Base-by-base conservation (phyloP, 805 yeast species). In the Saturnispora quitensis region DNA sequence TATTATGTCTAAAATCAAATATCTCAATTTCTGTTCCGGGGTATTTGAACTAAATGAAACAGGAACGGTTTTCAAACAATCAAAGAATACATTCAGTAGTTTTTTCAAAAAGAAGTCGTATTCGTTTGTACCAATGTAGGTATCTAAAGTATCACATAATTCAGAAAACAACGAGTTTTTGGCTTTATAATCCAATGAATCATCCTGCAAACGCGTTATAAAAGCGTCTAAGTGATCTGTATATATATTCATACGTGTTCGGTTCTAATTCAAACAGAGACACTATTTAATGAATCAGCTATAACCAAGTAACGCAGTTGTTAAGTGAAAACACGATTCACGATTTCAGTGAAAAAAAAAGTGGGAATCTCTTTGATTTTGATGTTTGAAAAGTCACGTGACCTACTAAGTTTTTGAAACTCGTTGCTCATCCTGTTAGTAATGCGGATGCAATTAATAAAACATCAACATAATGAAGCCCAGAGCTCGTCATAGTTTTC, bases 71-170 rank as follows among this genome's bases (percentile, higher is more conserved):
- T 82, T 75, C 58, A 91, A 71, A 45, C 82, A 75, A 48, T 74
- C 71, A 51, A 85, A 66, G 57, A 89, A 79, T 13, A 82, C 76
- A 1, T 96, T 96, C 47, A 90, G 67, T 59, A 89, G 67, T 56
- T 76, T 77, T 53, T 80, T 73, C 44, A 90, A 71, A 61, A 89
- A 89, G 60, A 78, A 76, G 54, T 84, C 89, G 65, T 89, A 89
- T 59, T 90, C 97, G 22, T 81, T 80, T 4, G 89, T 78, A 9
- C 88, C 85, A 55, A 84, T 84, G 67, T 86, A 85, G 2, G 89
- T 77, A 63, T 91, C 98, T 42, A 89, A 76, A 65, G 89, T 79
- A 66, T 91, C 98, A 54, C 93, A 77, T 44, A 91, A 72, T 66
- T 91, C 97, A 4, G 89, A 81, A 42, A 89, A 77, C 7, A 81